Base-by-base conservation (phyloP, 257 asterid species). In the Fraxinus anomala region DNA sequence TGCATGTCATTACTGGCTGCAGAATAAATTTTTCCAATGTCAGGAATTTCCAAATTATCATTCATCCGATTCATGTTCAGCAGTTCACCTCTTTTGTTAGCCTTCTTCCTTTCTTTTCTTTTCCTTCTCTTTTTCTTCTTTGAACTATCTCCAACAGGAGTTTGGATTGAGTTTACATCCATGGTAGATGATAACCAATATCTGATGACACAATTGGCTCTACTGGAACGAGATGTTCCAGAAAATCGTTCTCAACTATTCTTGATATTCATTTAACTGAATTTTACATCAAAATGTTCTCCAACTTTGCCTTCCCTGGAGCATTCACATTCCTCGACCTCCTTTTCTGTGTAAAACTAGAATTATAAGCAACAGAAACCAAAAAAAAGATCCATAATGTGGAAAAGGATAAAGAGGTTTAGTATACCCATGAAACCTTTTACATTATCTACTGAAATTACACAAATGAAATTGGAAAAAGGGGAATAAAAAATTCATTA, bases 61-160 rank as follows among this genome's bases (percentile, higher is more conserved):
- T 78, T 79, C 76, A 61, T 73, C 61, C 59, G 82, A 80, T 76
- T 78, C 85, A 63, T 70, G 74, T 66, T 83, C 79, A 76, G 80
- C 75, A 49, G 23, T 65, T 68, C 82, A 66, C 34, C 79, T 23
- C 69, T 72, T 77, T 39, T 82, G 76, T 70, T 81, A 63, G 76
- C 78, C 65, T 24, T 70, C 79, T 70, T 79, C 75, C 47, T n/a
- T 77, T 68, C 51, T 42, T 42, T 31, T 77, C 36, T 13, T 8
- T 23, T 79, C 42, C 21, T 59, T 73, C 75, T 87, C 36, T 70
- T 75, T 51, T 34, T 49, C 70, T 37, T 75, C 17, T 11, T 65
- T 6, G 1, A 47, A 47, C 21, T 16, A 47, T 47, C 59, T 16
- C 59, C 21, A 70, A 70, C 78, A 68, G 66, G 68, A 67, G 24